Evolutionary conservation across 1,284 basidiomycete genomes (phyloP).

Genomic region (Austropuccinia psidii): DNA sequence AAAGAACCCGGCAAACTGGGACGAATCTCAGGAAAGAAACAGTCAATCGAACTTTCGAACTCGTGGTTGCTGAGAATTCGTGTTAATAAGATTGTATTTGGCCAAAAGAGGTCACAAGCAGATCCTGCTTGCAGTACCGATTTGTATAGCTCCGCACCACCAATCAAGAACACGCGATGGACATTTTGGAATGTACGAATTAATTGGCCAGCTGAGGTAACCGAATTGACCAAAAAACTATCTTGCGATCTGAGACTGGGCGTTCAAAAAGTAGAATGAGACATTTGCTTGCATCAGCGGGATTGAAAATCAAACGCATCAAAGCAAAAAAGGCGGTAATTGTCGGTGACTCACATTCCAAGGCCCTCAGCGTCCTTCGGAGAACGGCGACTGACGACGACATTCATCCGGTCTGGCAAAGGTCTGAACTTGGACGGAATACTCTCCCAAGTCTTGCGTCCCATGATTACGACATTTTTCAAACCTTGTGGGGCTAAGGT

Average conservation of each 20-base stretch:
- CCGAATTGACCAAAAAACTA: neutral
- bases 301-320: neutral
- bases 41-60: slow-evolving; percentile 71
- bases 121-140: slow-evolving; percentile 54
- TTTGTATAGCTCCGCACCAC: slow-evolving; percentile 76
- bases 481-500: slow-evolving; percentile 52
- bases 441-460: slow-evolving; percentile 93
- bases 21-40: slow-evolving; percentile 71
- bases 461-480: slow-evolving; percentile 85
- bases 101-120: slow-evolving; percentile 40
- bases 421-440: slow-evolving; percentile 86
- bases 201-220: slow-evolving; percentile 9
- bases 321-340: neutral
- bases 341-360: neutral
- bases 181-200: slow-evolving; percentile 34
- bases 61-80: slow-evolving; percentile 54
- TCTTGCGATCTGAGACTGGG: too few species aligned
- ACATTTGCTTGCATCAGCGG: neutral
- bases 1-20: too few species aligned
- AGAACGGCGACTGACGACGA: slow-evolving; percentile 53
- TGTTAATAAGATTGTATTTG: slow-evolving; percentile 74
- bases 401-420: slow-evolving; percentile 65
- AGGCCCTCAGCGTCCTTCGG: neutral
- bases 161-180: slow-evolving; percentile 66
- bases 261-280: too few species aligned